phyloP scores from a whole-genome alignment of 2,329 filamentous ascomycete genomes.

The Alternaria incomplexa region DNA sequence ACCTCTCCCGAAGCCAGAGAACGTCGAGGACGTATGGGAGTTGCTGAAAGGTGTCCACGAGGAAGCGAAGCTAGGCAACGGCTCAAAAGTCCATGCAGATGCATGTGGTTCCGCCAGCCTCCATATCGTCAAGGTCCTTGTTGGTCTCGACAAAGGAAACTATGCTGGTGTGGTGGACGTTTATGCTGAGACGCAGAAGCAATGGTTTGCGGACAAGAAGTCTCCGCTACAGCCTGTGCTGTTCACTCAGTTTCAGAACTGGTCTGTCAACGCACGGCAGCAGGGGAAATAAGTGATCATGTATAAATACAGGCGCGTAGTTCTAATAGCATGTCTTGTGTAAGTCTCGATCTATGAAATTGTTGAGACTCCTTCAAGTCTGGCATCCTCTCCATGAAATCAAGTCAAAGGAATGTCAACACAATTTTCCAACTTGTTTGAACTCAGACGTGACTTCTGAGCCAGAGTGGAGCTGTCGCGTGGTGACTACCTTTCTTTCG shows the following conservation, averaged over 20 bases:
- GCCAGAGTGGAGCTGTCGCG: background rate
- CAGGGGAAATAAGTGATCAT: slow-evolving; percentile 26
- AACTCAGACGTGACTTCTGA: background rate
- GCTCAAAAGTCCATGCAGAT: slow-evolving; percentile 72
- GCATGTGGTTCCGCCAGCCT: slow-evolving; percentile 77
- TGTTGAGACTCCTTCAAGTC: background rate
- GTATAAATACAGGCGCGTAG: background rate
- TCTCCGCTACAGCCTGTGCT: slow-evolving; percentile 51
- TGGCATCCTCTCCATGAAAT: background rate
- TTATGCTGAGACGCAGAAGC: slow-evolving; percentile 52
- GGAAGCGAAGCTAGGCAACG: slow-evolving; percentile 67
- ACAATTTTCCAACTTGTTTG: background rate
- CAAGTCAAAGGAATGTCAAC: background rate
- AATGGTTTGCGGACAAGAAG: slow-evolving; percentile 52
- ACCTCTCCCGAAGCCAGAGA: slow-evolving; percentile 52
- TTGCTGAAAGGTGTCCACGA: slow-evolving; percentile 72
- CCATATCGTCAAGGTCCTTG: slow-evolving; percentile 68
- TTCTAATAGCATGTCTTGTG: background rate
- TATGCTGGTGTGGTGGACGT: slow-evolving; percentile 49
- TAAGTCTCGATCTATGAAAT: background rate
- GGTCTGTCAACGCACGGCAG: slow-evolving; percentile 42
- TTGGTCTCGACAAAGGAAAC: slow-evolving; percentile 53
- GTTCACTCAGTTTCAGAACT: slow-evolving; percentile 57
- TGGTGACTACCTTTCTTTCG: background rate
- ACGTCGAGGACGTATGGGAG: slow-evolving; percentile 56